Base-by-base conservation (phyloP, 2,329 filamentous ascomycete species). In the Ilyonectria mors-panacis region DNA sequence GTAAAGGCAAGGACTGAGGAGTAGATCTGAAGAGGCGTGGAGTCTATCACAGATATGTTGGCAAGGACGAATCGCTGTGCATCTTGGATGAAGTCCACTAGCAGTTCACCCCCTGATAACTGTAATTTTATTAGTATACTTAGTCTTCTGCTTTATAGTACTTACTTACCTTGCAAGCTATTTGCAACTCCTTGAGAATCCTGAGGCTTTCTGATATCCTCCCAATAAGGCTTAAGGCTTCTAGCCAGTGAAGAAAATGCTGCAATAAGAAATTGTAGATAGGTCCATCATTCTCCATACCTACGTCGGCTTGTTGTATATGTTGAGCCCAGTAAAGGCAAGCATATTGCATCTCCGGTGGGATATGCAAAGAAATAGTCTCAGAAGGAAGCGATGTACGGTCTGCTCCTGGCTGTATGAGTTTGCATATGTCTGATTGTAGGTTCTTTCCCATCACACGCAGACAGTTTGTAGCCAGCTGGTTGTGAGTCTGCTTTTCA, bases 211-310 rank as follows among this genome's bases (percentile, higher is more conserved):
- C 28, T 19, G 15, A 21, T n/a, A 17, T 15, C 10, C 19, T 33
- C 45, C 45, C 47, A 28, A 51, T 30, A 6, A 60, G 23, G 15
- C 30, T 30, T 17, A 60, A 23, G 6, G 13, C 57, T 33, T 51
- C 57, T 6, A 60, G 5, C 57, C 57, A 60, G 21, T 60, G 57
- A 17, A 60, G 45, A 23, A 60, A 30, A 39, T 51, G 45, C 2
- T 33, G 33, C 9, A 26, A 2, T 6, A 60, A 9, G 12, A 60
- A 60, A 1, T 2, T 1, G 13, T 60, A 15, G 4, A 44, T 35
- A 8, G 17, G 9, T 2, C 21, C 12, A 21, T 30, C 12, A 8
- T 53, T 47, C 33, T 17, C 15, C 2, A 44, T 5, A 9, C 15
- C 2, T 4, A 2, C 7, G 21, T n/a, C n/a, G 1, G 35, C 17